Evolutionary conservation across 2,329 filamentous ascomycete species (phyloP).

Genomic region (Epichloe aotearoae): DNA sequence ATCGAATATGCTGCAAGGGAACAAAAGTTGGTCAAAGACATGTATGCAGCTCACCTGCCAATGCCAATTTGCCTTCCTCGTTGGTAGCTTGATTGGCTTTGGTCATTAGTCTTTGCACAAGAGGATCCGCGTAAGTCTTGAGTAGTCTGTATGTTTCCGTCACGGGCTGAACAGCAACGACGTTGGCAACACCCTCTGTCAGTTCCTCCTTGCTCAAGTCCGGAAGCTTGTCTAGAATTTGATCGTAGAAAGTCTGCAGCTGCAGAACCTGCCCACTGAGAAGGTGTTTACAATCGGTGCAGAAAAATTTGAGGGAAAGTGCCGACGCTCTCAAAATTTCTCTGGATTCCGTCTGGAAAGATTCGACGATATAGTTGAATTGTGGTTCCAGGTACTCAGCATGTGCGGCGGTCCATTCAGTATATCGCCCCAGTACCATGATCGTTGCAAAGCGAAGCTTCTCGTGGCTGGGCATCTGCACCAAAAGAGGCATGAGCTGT

Average conservation of each 20-base stretch:
- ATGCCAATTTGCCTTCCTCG: constrained; percentile 68
- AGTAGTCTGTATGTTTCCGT: constrained; percentile 71
- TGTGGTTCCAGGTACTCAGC: constrained; percentile 85
- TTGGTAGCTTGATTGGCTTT: constrained; percentile 78
- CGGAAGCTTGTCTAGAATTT: constrained; percentile 75
- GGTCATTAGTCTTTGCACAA: constrained; percentile 71
- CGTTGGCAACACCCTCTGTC: constrained; percentile 86
- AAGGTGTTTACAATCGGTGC: constrained; percentile 81
- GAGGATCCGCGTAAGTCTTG: constrained; percentile 85
- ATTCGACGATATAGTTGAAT: constrained; percentile 88
- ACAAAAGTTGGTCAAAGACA: neutral
- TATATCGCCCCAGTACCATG: constrained; percentile 93
- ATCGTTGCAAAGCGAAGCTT: constrained; percentile 98
- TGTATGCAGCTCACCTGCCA: constrained; percentile 51
- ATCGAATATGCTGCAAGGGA: neutral
- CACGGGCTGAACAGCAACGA: constrained; percentile 74
- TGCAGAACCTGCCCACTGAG: constrained; percentile 73
- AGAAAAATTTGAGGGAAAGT: constrained; percentile 93
- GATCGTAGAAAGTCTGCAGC: constrained; percentile 84
- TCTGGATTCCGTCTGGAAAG: constrained; percentile 76
- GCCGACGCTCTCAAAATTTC: constrained; percentile 89
- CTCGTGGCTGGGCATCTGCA: constrained; percentile 89
- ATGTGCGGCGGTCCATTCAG: constrained; percentile 92
- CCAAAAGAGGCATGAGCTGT: constrained; percentile 83
- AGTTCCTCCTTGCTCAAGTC: constrained; percentile 86